Evolutionary conservation across 106 monocot genomes (phyloP).

Genomic region (Iris macrosiphon): DNA sequence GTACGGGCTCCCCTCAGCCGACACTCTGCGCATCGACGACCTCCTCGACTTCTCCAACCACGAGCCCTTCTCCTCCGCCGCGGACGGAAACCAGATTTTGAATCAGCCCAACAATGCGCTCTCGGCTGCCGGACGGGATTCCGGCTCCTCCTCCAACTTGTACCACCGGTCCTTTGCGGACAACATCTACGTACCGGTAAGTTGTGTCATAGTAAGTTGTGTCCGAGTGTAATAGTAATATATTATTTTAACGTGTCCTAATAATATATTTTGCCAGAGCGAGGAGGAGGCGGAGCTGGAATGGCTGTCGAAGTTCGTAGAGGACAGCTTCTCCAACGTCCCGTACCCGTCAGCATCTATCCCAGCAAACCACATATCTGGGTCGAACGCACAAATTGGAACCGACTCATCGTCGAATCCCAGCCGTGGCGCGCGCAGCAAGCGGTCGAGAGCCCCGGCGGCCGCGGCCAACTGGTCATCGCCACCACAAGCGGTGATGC

Average conservation of each 20-base stretch:
- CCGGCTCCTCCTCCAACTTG: slow-evolving; percentile 13
- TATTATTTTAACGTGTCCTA: not conserved
- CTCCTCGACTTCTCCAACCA: slow-evolving; percentile 69
- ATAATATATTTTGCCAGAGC: slow-evolving; percentile 26
- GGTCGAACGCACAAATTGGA: not conserved
- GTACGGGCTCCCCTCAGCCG: slow-evolving; percentile 39
- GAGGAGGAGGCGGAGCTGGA: slow-evolving; percentile 94
- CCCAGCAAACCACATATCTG: not conserved
- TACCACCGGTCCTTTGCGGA: slow-evolving; percentile 32
- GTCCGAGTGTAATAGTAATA: not conserved
- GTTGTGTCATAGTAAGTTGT: not conserved
- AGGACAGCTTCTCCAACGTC: slow-evolving; percentile 75
- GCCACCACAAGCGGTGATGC: slow-evolving; percentile 10
- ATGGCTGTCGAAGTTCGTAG: slow-evolving; percentile 92
- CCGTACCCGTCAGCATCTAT: slow-evolving; percentile 15
- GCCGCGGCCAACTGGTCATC: slow-evolving; percentile 5
- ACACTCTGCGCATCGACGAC: slow-evolving; percentile 50
- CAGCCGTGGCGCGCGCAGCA: slow-evolving; percentile 57
- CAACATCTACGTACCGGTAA: slow-evolving; percentile 82
- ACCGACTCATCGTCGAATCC: slow-evolving; percentile 1
- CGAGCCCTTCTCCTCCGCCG: slow-evolving; percentile 22
- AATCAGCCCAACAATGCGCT: too few species aligned
- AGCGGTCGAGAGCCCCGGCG: slow-evolving; percentile 34
- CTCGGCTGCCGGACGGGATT: not conserved
- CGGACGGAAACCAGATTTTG: not conserved